Conservation (phyloP, 768 basidiomycete genomes). For the Lactifluus rugatus region DNA sequence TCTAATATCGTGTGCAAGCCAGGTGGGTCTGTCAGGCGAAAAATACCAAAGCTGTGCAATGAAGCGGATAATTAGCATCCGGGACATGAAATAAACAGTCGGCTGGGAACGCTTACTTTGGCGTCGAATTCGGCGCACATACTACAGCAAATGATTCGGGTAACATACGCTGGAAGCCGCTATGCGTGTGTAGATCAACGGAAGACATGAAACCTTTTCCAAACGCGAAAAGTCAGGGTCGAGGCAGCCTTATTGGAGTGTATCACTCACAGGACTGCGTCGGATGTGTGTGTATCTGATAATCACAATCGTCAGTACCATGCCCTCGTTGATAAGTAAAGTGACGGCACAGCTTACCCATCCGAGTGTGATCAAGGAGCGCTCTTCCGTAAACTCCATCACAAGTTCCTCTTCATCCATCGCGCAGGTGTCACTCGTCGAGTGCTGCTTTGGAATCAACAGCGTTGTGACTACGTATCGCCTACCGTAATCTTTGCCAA, state of each 20-base stretch:
- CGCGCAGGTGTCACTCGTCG: slow-evolving; percentile 84
- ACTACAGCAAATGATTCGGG: slow-evolving; percentile 91
- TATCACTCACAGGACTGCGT: slow-evolving; percentile 67
- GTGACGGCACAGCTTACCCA: slow-evolving; percentile 56
- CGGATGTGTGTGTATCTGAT: slow-evolving; percentile 86
- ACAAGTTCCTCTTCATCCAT: slow-evolving; percentile 89
- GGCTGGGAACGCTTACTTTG: slow-evolving; percentile 41
- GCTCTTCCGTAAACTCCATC: slow-evolving; percentile 72
- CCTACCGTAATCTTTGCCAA: slow-evolving; percentile 55
- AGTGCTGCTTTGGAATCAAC: slow-evolving; percentile 80
- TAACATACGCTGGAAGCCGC: slow-evolving; percentile 81
- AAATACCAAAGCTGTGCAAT: slow-evolving; percentile 63
- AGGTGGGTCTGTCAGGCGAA: slow-evolving; percentile 81
- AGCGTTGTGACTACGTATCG: slow-evolving; percentile 70
- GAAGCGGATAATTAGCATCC: background rate
- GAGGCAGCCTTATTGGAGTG: background rate
- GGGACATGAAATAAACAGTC: background rate
- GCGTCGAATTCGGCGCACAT: slow-evolving; percentile 71
- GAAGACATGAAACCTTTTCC: slow-evolving; percentile 82
- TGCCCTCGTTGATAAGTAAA: background rate
- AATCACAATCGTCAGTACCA: background rate
- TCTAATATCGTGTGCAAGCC: slow-evolving; percentile 62
- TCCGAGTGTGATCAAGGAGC: slow-evolving; percentile 76
- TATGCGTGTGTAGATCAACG: slow-evolving; percentile 86
- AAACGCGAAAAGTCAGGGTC: slow-evolving; percentile 1